Percentiles rank a stretch among this genome's conserved stretches.
phyloP scores from a whole-genome alignment of 495 filamentous ascomycete genomes.

The Tetracladium marchalianum region DNA sequence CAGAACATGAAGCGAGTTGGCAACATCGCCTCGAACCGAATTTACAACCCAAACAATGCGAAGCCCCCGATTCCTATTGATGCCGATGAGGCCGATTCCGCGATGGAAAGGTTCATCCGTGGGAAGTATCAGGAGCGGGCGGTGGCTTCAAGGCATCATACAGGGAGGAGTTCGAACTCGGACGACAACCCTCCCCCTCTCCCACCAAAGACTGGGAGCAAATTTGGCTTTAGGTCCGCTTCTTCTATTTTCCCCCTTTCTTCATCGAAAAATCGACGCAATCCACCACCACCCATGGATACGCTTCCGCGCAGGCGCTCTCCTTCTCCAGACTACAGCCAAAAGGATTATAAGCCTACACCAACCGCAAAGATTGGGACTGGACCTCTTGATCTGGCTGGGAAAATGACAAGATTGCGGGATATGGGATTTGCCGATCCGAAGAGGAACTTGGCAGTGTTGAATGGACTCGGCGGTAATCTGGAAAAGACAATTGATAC shows the following conservation, averaged over 20 bases:
- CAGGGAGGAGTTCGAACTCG: constrained; percentile 32
- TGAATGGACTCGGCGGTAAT: constrained; percentile 74
- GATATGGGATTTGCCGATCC: constrained; percentile 94
- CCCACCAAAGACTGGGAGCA: constrained; percentile 70
- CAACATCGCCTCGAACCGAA: constrained; percentile 74
- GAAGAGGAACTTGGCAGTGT: constrained; percentile 63
- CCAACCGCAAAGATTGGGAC: constrained; percentile 14
- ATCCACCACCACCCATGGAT: constrained; percentile 20
- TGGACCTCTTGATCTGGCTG: constrained; percentile 40
- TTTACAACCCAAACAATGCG: constrained; percentile 75
- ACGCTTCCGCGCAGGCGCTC: constrained; percentile 16
- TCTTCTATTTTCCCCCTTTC: constrained; percentile 55
- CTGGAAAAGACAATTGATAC: constrained; percentile 78
- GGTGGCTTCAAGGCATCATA: constrained; percentile 29
- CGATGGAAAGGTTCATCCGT: constrained; percentile 88
- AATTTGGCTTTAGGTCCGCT: constrained; percentile 67
- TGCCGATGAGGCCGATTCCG: constrained; percentile 80
- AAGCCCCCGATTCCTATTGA: constrained; percentile 78
- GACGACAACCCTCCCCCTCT: constrained; percentile 65
- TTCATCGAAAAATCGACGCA: constrained; percentile 28
- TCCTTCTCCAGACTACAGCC: constrained; percentile 14
- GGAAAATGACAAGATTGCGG: constrained; percentile 64
- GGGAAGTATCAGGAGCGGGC: constrained; percentile 64
- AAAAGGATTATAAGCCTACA: constrained; percentile 24
- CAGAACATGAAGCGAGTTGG: constrained; percentile 90